These are phyloP conservation scores for Fusarium floridanum DNA, from an alignment of 2,329 filamentous ascomycete genomes.

Conservation along the genomic window DNA sequence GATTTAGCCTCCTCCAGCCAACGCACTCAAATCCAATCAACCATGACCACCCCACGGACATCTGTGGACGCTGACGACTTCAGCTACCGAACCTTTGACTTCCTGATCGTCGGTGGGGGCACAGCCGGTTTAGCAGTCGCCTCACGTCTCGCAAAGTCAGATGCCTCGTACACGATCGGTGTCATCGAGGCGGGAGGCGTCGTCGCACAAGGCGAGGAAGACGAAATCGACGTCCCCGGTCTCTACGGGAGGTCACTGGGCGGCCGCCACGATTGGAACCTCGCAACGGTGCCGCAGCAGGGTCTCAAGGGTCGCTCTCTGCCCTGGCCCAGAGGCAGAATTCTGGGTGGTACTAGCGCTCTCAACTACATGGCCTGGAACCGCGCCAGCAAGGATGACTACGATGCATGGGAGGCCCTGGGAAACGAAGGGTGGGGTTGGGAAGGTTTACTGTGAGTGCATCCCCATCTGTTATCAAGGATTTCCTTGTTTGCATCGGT, in stretches of 20 bases:
- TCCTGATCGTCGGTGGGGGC: slow-evolving; percentile 65
- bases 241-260: slow-evolving; percentile 53
- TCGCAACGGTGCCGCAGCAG: slow-evolving; percentile 55
- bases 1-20: background rate
- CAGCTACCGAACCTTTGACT: slow-evolving; percentile 45
- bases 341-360: slow-evolving; percentile 73
- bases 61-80: slow-evolving; percentile 40
- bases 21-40: background rate
- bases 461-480: background rate
- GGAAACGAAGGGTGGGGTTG: slow-evolving; percentile 72
- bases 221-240: slow-evolving; percentile 55
- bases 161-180: slow-evolving; percentile 46
- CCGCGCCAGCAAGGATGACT: slow-evolving; percentile 61
- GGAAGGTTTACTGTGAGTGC: slow-evolving; percentile 54
- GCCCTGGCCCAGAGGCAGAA: slow-evolving; percentile 59
- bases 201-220: slow-evolving; percentile 36
- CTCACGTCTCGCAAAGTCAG: slow-evolving; percentile 59
- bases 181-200: slow-evolving; percentile 50
- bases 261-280: slow-evolving; percentile 56
- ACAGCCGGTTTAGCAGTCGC: slow-evolving; percentile 67
- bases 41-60: slow-evolving; percentile 18
- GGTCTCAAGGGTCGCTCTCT: slow-evolving; percentile 55
- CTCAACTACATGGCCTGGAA: slow-evolving; percentile 71
- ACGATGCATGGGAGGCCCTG: slow-evolving; percentile 68
- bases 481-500: background rate